phyloP scores from a whole-genome alignment of 1,284 basidiomycete genomes.

The Stygiomarasmius scandens region DNA sequence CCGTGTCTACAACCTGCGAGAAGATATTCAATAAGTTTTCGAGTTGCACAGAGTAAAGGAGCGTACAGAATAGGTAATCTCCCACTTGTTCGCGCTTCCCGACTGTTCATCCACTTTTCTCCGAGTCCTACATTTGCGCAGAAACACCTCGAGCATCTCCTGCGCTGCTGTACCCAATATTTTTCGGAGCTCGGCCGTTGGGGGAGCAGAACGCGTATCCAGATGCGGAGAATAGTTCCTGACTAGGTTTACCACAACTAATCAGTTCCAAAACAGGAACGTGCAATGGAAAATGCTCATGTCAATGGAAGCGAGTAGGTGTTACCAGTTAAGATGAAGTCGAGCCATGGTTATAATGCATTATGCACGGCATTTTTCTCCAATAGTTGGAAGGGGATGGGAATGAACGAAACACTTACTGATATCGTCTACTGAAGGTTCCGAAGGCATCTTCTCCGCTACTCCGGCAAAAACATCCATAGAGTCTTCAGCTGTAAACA shows the following conservation, averaged over 20 bases:
- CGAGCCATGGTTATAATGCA: neutral
- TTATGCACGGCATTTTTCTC: neutral
- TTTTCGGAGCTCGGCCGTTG: slow-evolving; percentile 66
- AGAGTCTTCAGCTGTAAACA: slow-evolving; percentile 51
- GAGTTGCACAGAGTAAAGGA: slow-evolving; percentile 14
- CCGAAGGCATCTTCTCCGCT: slow-evolving; percentile 61
- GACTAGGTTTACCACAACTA: slow-evolving; percentile 87
- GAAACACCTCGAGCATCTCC: slow-evolving; percentile 68
- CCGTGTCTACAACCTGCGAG: slow-evolving; percentile 77
- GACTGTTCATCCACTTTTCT: slow-evolving; percentile 25
- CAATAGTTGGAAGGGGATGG: slow-evolving; percentile 12
- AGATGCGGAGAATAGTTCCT: slow-evolving; percentile 87
- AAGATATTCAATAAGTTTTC: slow-evolving; percentile 21
- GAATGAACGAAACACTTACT: slow-evolving; percentile 55
- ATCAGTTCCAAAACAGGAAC: slow-evolving; percentile 58
- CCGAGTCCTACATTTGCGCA: slow-evolving; percentile 49
- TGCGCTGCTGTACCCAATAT: slow-evolving; percentile 61
- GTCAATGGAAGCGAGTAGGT: slow-evolving; percentile 30
- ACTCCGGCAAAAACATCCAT: slow-evolving; percentile 71
- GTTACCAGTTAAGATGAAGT: slow-evolving; percentile 7
- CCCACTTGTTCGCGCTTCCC: slow-evolving; percentile 27
- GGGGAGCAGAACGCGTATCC: slow-evolving; percentile 64
- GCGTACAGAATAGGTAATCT: slow-evolving; percentile 20
- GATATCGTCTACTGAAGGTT: slow-evolving; percentile 70
- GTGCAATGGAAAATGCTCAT: slow-evolving; percentile 26